These are phyloP conservation scores for Ilex paraguariensis DNA, from an alignment of 305 asterid species.

Conservation along the genomic window DNA sequence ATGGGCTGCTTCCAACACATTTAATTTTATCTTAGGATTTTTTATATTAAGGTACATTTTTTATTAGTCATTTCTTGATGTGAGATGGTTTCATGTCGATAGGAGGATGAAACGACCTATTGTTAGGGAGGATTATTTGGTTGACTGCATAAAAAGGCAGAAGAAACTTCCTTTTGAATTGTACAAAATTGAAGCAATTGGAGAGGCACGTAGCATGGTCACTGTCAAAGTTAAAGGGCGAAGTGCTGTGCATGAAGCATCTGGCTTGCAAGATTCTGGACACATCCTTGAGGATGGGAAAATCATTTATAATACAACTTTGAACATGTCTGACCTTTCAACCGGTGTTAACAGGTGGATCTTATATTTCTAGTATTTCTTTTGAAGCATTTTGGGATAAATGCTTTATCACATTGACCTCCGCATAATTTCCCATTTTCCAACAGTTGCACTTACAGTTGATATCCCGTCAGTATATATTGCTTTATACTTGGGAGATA, in stretches of 20 bases:
- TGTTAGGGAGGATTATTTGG: conserved; percentile 79
- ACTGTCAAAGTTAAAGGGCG: conserved; percentile 93
- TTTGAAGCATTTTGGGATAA: conserved; percentile 1
- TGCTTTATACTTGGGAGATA: no score
- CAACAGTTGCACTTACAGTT: no score
- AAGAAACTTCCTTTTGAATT: conserved; percentile 74
- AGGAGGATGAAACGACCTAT: conserved; percentile 93
- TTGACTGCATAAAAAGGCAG: conserved; percentile 61
- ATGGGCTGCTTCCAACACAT: no score
- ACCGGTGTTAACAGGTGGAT: conserved; percentile 89
- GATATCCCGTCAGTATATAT: neutral
- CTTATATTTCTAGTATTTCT: conserved; percentile 9
- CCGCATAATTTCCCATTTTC: no score
- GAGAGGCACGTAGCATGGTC: conserved; percentile 51
- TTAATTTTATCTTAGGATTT: no score
- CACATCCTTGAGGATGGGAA: conserved; percentile 89
- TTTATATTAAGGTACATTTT: no score
- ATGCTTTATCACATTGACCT: neutral
- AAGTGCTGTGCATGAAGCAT: conserved; percentile 89
- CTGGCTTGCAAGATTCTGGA: conserved; percentile 91
- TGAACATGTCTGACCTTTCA: conserved; percentile 86
- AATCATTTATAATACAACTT: conserved; percentile 81
- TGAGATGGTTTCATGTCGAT: conserved; percentile 19
- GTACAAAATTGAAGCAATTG: conserved; percentile 61
- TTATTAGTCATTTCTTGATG: conserved; percentile 12